A percentile compares a stretch with the other conserved stretches of the same genome.
These are phyloP conservation scores for Solanum bulbocastanum DNA, from an alignment of 257 asterid species.

Conservation along the genomic window DNA sequence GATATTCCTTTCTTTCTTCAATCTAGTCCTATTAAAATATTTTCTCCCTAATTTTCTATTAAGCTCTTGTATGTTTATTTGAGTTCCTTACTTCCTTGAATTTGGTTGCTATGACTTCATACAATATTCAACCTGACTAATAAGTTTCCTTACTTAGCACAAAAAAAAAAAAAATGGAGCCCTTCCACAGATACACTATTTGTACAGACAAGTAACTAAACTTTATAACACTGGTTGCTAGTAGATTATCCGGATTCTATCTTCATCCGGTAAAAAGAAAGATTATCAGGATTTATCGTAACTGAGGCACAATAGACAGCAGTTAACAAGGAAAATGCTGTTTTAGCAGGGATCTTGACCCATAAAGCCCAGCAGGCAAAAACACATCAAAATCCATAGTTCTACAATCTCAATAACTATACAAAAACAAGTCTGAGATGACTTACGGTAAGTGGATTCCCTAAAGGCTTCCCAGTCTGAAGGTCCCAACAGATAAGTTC, in stretches of 20 bases:
- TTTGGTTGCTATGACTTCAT: background rate
- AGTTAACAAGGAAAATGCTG: background rate
- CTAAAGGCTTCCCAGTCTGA: conserved; percentile 58
- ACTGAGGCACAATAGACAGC: background rate
- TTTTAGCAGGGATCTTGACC: background rate
- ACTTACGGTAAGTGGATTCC: conserved; percentile 72
- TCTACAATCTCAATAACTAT: background rate
- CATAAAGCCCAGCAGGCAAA: background rate
- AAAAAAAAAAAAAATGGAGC: background rate
- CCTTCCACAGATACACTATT: background rate
- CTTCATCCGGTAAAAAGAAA: background rate
- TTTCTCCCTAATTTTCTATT: background rate
- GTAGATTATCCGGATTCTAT: background rate
- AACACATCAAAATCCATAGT: background rate
- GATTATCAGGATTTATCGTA: background rate
- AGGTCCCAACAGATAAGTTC: conserved; percentile 90
- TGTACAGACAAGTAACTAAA: background rate
- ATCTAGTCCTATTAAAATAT: background rate
- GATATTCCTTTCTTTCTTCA: background rate
- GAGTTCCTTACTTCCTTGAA: background rate
- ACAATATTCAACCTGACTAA: background rate
- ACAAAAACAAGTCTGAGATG: background rate
- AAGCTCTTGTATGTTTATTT: background rate
- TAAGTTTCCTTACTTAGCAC: background rate
- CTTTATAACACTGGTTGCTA: too few species aligned